These are phyloP conservation scores for Pseudogymnoascus sp. DNA, from an alignment of 2,329 filamentous ascomycete genomes.

Conservation along the genomic window DNA sequence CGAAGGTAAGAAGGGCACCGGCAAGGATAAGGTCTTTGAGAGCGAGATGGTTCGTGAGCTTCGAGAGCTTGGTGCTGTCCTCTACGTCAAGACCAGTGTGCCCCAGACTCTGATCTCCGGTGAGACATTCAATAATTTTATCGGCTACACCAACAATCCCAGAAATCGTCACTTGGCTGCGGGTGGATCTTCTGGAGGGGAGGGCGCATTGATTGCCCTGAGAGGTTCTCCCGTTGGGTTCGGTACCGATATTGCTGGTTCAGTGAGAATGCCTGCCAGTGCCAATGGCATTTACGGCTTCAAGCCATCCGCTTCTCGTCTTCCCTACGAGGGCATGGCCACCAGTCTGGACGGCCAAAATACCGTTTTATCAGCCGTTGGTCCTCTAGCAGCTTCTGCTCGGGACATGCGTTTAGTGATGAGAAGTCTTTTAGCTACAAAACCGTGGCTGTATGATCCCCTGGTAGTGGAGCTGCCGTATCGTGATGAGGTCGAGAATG, in stretches of 20 bases:
- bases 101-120: constrained; percentile 32
- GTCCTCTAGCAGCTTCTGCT: constrained; percentile 50
- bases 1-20: constrained; percentile 43
- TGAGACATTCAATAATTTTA: constrained; percentile 38
- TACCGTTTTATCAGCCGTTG: constrained; percentile 52
- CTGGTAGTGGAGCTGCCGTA: constrained; percentile 49
- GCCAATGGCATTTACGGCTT: constrained; percentile 34
- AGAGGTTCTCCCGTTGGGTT: constrained; percentile 27
- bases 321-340: constrained; percentile 48
- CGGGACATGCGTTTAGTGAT: constrained; percentile 45
- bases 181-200: constrained; percentile 27
- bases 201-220: constrained; percentile 28
- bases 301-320: constrained; percentile 30
- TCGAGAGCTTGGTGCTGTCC: constrained; percentile 31
- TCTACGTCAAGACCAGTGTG: constrained; percentile 35
- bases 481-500: constrained; percentile 53
- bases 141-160: constrained; percentile 31
- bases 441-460: constrained; percentile 61
- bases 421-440: constrained; percentile 45
- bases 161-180: constrained; percentile 28
- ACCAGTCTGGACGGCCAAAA: constrained; percentile 55
- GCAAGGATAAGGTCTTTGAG: too few relatives aligned
- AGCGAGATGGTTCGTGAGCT: constrained; percentile 37
- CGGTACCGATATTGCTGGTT: constrained; percentile 28
- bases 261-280: constrained; percentile 30